These are phyloP conservation scores for Penicillium steckii DNA, from an alignment of 495 filamentous ascomycete genomes.

Conservation along the genomic window DNA sequence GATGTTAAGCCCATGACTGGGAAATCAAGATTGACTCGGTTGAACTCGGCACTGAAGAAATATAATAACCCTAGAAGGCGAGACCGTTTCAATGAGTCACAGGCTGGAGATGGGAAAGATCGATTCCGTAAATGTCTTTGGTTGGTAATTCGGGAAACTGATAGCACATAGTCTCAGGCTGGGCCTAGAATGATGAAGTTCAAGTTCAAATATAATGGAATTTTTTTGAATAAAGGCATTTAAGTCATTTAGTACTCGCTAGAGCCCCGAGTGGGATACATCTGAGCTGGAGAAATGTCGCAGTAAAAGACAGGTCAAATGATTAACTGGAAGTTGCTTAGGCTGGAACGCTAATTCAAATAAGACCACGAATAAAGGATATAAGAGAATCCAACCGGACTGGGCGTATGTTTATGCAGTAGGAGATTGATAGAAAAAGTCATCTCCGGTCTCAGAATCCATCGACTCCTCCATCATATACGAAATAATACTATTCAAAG, in stretches of 20 bases:
- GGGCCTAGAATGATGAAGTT: neutral
- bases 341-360: too few species aligned
- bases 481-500: neutral
- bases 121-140: slow-evolving; percentile 1
- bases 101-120: neutral
- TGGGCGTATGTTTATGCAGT: neutral
- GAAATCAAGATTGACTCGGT: slow-evolving; percentile 23
- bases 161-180: neutral
- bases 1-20: slow-evolving; percentile 25
- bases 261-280: too few species aligned
- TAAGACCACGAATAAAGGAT: too few species aligned
- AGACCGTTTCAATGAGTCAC: neutral
- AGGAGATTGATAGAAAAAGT: neutral
- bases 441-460: neutral
- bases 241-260: too few species aligned
- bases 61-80: neutral
- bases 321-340: too few species aligned
- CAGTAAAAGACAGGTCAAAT: too few species aligned
- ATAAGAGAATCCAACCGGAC: neutral
- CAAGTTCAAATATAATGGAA: neutral
- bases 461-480: neutral
- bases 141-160: neutral
- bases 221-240: too few species aligned
- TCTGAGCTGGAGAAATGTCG: too few species aligned
- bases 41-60: slow-evolving; percentile 30